These are phyloP conservation scores for Hortaea werneckii DNA, from an alignment of 2,329 filamentous ascomycete species.

Conservation along the genomic window DNA sequence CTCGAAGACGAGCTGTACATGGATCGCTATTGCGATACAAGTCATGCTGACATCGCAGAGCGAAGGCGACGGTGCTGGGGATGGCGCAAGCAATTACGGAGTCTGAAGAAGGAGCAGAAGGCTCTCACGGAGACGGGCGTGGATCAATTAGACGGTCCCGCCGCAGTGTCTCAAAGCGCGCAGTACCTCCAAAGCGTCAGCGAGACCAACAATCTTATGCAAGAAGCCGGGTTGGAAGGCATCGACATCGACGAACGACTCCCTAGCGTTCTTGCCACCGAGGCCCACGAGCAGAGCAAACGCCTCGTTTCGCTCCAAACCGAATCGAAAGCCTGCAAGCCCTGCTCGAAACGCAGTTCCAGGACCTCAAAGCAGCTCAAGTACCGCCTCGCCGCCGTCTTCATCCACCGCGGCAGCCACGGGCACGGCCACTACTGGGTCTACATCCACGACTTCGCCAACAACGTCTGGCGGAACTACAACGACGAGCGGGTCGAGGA, in stretches of 20 bases:
- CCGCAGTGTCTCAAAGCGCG: constrained; percentile 22
- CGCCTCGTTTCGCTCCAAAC: constrained; percentile 33
- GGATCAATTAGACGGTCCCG: constrained; percentile 18
- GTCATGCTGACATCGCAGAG: constrained; percentile 51
- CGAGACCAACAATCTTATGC: constrained; percentile 28
- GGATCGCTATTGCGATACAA: constrained; percentile 72
- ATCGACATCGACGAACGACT: constrained; percentile 35
- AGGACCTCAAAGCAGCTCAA: constrained; percentile 54
- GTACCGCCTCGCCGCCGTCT: constrained; percentile 82
- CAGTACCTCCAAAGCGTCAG: constrained; percentile 36
- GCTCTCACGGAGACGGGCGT: constrained; percentile 12
- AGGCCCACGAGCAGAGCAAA: constrained; percentile 34
- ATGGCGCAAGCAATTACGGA: constrained; percentile 52
- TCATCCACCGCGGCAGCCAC: constrained; percentile 68
- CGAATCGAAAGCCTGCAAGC: constrained; percentile 38
- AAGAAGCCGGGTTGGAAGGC: constrained; percentile 24
- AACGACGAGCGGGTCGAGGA: constrained; percentile 78
- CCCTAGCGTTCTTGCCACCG: constrained; percentile 32
- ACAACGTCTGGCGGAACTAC: constrained; percentile 78
- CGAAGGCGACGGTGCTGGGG: constrained; percentile 64
- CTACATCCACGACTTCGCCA: constrained; percentile 83
- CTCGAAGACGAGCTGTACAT: constrained; percentile 77
- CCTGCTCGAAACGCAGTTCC: constrained; percentile 50
- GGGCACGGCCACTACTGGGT: constrained; percentile 85
- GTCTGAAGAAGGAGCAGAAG: constrained; percentile 21